Evolutionary conservation across 345 rosid species (phyloP), one percentile per base, ranked within the genome.

Genomic region (Carallia pectinifolia): DNA sequence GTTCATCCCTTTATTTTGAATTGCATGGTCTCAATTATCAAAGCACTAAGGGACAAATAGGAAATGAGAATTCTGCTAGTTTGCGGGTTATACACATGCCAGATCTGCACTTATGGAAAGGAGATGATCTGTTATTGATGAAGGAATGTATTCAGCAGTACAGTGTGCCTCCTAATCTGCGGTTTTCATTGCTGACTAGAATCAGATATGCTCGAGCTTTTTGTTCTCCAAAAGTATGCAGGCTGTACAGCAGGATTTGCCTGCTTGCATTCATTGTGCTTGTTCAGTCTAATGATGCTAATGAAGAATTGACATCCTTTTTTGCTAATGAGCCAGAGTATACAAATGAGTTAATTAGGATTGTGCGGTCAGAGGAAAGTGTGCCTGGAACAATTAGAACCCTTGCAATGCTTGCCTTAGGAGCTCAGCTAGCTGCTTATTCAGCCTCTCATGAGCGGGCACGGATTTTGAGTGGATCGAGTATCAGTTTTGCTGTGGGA

Each of bases 301-400:
- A 86, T 72, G 98, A 91, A 37, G 98, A 91, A 69, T 78, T 94
- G 65, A 81, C 93, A 9, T 85, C 98, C 58, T 94, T 91, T 71
- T 94, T 94, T 68, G 95, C 93, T n/a, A 91, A 94, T 83, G 98
- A 94, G 74, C 98, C 97, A 1, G 98, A 91, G 74, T 90, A 91
- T 80, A 91, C 98, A 70, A 91, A 90, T 81, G 98, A 94, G 80
- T 77, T 93, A 64, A 89, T 89, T 65, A 89, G 95, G 82, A 93
- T 93, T 54, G 98, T 93, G 72, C 85, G 89, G 18, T 85, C 98
- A 6, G 98, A 94, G 73, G 96, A 89, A 74, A 80, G 87, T 58
- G 79, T 90, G 73, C 91, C 93, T 58, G 97, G 98, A 66, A 81
- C 83, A 60, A 89, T 89, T 71, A 88, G 95, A 80, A 91, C 96